These are phyloP conservation scores for Boletellus emodensis DNA, from an alignment of 768 basidiomycete genomes.

Conservation along the genomic window DNA sequence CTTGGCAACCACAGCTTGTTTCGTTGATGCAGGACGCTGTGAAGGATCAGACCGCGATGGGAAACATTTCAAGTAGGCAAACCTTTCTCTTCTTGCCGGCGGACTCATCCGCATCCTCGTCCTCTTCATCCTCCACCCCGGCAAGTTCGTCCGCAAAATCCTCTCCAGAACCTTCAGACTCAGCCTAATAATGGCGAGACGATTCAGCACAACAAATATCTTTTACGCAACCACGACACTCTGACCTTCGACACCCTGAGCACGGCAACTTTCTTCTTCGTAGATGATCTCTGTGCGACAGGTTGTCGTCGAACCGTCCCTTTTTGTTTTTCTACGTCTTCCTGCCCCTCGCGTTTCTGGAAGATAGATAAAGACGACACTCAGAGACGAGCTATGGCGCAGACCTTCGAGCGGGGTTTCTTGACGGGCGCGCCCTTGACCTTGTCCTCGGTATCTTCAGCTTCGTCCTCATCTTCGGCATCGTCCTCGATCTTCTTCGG, in stretches of 20 bases:
- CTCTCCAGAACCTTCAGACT: constrained; percentile 42
- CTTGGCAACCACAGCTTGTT: constrained; percentile 45
- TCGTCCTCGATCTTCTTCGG: constrained; percentile 34
- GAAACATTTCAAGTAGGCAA: constrained; percentile 2
- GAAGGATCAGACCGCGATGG: constrained; percentile 3
- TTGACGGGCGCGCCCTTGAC: constrained; percentile 32
- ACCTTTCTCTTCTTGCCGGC: constrained; percentile 71
- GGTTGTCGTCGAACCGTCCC: constrained; percentile 44
- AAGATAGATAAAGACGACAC: constrained; percentile 12
- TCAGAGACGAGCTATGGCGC: constrained; percentile 12
- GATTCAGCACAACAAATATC: neutral
- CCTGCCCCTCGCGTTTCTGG: constrained; percentile 32
- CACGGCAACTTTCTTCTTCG: constrained; percentile 42
- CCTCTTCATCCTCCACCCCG: constrained; percentile 47
- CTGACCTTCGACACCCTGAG: no score
- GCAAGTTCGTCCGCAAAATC: constrained; percentile 44
- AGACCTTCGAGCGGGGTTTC: constrained; percentile 37
- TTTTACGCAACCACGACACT: neutral
- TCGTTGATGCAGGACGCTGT: constrained; percentile 42
- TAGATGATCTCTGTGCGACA: constrained; percentile 42
- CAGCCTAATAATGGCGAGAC: constrained; percentile 15
- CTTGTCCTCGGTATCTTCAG: constrained; percentile 24
- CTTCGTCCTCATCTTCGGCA: constrained; percentile 33
- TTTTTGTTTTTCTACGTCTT: constrained; percentile 44
- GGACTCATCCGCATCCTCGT: constrained; percentile 36